Base-by-base conservation (phyloP, 2,329 filamentous ascomycete species). In the Cladosporium sp. region DNA sequence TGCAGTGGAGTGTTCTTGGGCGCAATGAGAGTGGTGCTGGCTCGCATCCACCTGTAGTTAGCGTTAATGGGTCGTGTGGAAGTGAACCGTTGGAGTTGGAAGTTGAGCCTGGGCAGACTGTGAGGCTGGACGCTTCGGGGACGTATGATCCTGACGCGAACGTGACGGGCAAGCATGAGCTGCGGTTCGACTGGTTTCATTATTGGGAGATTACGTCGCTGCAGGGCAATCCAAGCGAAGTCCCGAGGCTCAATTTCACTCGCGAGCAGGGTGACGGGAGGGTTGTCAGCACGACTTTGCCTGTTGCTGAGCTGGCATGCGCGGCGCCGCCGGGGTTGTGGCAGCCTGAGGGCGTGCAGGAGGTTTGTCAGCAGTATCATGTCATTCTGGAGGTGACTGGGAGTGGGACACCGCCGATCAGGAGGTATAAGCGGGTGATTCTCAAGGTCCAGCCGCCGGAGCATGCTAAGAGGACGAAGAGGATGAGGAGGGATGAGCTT, bases 121-220 rank as follows among this genome's bases (percentile, higher is more conserved):
- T 82, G 3, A 70, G 62, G 0, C 68, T 83, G 0, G 78, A 82
- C 59, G 79, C 79, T 0, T 73, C 74, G 0, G 67, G 66, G 34
- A 77, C 76, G 0, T 80, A 79, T 59, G 78, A 82, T 63, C 78
- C 78, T 0, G 78, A 82, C 58, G 69, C 68, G 5, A 73, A 74
- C 51, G 61, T 70, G 1, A 69, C 62, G 4, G 57, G 55, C 7
- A 57, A 52, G 17, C 59, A 62, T 11, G 34, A 55, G 2, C 65
- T 82, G 17, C 73, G 69, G 4, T 82, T 78, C 69, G 75, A 74
- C 51, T 82, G 80, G 80, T 80, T 74, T 67, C 79, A 82, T 38
- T 82, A 83, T 65, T 68, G 70, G 38, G 73, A 76, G 43, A 68
- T 73, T 3, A 74, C 70, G 1, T 74, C 76, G 0, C 74, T 75